These are phyloP conservation scores for Aspergillus ellipticus DNA, from an alignment of 495 filamentous ascomycete species.

Conservation along the genomic window DNA sequence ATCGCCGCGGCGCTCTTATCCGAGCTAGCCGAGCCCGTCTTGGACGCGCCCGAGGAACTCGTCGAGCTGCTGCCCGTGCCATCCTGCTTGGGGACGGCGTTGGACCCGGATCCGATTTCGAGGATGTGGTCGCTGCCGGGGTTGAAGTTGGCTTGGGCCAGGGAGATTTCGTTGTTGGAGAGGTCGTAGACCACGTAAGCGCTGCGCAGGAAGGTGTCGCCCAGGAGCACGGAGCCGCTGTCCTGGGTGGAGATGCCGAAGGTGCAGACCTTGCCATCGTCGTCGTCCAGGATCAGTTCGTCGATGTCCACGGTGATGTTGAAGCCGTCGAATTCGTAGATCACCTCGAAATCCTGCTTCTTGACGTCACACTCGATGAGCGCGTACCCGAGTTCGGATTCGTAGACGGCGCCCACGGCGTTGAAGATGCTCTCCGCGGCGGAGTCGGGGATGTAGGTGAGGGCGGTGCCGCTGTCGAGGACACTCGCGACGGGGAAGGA, in stretches of 20 bases:
- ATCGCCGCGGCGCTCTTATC: no score
- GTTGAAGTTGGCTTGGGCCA: slow-evolving; percentile 1
- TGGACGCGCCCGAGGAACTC: no score
- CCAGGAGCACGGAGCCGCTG: slow-evolving; percentile 58
- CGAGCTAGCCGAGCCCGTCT: no score
- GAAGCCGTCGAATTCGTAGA: slow-evolving; percentile 56
- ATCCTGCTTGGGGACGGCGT: slow-evolving; percentile 60
- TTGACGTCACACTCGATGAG: slow-evolving; percentile 51
- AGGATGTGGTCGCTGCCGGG: slow-evolving; percentile 55
- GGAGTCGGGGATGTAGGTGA: slow-evolving; percentile 69
- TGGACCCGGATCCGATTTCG: slow-evolving; percentile 46
- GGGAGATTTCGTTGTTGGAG: slow-evolving; percentile 1
- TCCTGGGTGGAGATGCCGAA: slow-evolving; percentile 60
- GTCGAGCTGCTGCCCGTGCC: neutral
- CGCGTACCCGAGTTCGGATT: slow-evolving; percentile 3
- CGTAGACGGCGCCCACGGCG: slow-evolving; percentile 57
- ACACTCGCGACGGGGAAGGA: slow-evolving; percentile 51
- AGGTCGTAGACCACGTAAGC: slow-evolving; percentile 78
- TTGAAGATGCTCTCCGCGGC: slow-evolving; percentile 56
- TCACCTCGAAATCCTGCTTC: slow-evolving; percentile 45
- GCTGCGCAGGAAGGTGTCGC: slow-evolving; percentile 79
- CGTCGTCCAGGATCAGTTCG: slow-evolving; percentile 65
- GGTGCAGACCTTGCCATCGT: slow-evolving; percentile 45
- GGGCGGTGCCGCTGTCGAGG: slow-evolving; percentile 72
- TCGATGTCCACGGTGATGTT: slow-evolving; percentile 63